Percentiles rank a stretch among this genome's conserved stretches.
These are phyloP conservation scores for Pascua guehoae DNA, from an alignment of 1,284 basidiomycete genomes.

Conservation along the genomic window DNA sequence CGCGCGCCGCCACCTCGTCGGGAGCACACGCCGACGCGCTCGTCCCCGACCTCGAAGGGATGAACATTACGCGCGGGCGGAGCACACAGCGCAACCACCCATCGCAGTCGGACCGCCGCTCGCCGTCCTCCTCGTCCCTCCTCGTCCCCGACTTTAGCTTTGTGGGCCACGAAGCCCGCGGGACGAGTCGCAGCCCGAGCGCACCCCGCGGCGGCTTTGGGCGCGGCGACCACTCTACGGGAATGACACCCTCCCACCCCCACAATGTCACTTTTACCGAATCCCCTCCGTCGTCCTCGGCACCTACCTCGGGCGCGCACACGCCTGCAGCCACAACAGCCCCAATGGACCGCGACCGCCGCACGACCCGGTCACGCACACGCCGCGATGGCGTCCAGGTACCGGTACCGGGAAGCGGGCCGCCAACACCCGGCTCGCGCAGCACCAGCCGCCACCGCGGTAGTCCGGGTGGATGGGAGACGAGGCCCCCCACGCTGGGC, in stretches of 20 bases:
- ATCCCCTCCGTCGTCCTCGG: too few relatives aligned
- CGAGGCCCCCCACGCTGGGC: slow-evolving; percentile 11
- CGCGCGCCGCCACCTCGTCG: background rate
- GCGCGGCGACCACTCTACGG: too few relatives aligned
- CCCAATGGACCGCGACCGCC: background rate
- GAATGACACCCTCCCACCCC: too few relatives aligned
- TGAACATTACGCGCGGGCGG: slow-evolving; percentile 12
- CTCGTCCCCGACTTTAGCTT: background rate
- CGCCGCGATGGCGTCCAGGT: background rate
- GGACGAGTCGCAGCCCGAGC: background rate
- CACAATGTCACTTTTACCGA: too few relatives aligned
- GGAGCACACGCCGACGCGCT: slow-evolving; percentile 3
- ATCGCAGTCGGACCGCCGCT: background rate
- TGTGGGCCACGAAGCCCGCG: background rate
- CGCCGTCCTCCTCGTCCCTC: background rate
- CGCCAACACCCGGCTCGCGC: background rate
- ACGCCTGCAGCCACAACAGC: background rate
- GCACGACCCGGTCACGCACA: background rate
- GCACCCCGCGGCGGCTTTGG: too few relatives aligned
- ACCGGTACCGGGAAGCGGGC: background rate
- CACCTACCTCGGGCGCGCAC: background rate
- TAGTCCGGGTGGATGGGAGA: too few relatives aligned
- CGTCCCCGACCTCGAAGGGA: slow-evolving; percentile 2
- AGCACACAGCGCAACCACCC: background rate
- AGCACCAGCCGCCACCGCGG: background rate